Evolutionary conservation across 371 early-diverging fungal genomes (phyloP).

Genomic region (Circinella minor): DNA sequence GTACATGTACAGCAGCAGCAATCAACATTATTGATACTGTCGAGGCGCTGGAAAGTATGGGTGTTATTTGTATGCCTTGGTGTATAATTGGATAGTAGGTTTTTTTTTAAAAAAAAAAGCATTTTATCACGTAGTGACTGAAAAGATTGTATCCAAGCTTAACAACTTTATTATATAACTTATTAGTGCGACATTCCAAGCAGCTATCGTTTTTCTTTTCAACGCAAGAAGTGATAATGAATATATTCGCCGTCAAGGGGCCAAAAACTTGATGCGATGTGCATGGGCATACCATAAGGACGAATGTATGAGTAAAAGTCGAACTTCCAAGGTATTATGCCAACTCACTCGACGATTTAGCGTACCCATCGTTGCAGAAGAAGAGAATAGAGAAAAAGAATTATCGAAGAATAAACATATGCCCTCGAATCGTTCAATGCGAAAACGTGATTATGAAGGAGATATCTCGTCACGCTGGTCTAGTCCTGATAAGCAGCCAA

Average conservation of each 20-base stretch:
- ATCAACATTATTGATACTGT: conserved; percentile 27
- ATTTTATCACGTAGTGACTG: neutral
- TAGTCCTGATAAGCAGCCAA: neutral
- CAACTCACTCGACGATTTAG: conserved; percentile 18
- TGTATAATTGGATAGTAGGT: conserved; percentile 41
- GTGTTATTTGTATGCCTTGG: conserved; percentile 38
- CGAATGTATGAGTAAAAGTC: conserved; percentile 17
- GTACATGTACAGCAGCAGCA: conserved; percentile 40
- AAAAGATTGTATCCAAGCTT: no score
- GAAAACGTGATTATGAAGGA: conserved; percentile 8
- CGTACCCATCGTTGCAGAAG: conserved; percentile 13
- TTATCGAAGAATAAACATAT: neutral
- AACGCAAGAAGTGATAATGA: conserved; percentile 36
- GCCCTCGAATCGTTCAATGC: conserved; percentile 8
- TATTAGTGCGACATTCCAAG: conserved; percentile 40
- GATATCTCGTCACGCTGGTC: neutral
- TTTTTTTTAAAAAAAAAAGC: neutral
- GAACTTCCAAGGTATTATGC: conserved; percentile 17
- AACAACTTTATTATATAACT: neutral
- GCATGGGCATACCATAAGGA: conserved; percentile 22
- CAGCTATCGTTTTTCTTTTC: conserved; percentile 46
- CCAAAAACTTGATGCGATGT: conserved; percentile 28
- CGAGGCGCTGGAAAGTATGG: conserved; percentile 22
- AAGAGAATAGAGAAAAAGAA: neutral
- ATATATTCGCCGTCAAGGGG: conserved; percentile 25